phyloP scores from a whole-genome alignment of 2,329 filamentous ascomycete species.

The Aaosphaeria arxii region DNA sequence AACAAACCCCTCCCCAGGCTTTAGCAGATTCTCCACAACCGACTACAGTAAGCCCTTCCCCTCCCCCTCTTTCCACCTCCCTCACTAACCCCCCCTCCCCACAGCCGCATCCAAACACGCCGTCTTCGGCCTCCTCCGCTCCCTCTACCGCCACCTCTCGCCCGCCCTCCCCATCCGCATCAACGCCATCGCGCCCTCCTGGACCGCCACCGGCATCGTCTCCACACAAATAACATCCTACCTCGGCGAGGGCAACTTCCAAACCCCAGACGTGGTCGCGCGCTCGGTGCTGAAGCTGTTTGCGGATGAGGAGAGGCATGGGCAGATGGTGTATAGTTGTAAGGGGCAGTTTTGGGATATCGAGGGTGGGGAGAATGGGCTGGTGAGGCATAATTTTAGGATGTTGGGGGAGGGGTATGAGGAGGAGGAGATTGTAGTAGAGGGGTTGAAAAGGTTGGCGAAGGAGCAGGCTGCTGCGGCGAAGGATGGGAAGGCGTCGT shows the following conservation, averaged over 20 bases:
- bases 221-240: constrained; percentile 7
- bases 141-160: constrained; percentile 16
- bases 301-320: constrained; percentile 22
- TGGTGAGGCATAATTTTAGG: constrained; percentile 11
- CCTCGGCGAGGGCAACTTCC: constrained; percentile 15
- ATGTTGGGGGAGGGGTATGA: constrained; percentile 12
- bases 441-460: constrained; percentile 1
- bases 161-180: constrained; percentile 27
- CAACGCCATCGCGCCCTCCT: constrained; percentile 30
- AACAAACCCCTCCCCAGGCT: constrained; percentile 6
- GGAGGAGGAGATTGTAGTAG: constrained; percentile 6
- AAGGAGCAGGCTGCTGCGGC: neutral
- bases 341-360: constrained; percentile 22
- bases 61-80: neutral
- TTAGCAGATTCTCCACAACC: constrained; percentile 17
- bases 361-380: constrained; percentile 23
- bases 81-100: constrained; percentile 3
- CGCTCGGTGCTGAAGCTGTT: constrained; percentile 23
- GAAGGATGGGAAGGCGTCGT: neutral
- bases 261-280: constrained; percentile 22
- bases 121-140: constrained; percentile 28
- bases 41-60: constrained; percentile 25
- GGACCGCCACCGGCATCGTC: constrained; percentile 28
- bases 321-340: constrained; percentile 23
- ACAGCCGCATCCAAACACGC: constrained; percentile 29